These are phyloP conservation scores for Xylariaceae sp. DNA, from an alignment of 2,329 filamentous ascomycete species.

Conservation along the genomic window DNA sequence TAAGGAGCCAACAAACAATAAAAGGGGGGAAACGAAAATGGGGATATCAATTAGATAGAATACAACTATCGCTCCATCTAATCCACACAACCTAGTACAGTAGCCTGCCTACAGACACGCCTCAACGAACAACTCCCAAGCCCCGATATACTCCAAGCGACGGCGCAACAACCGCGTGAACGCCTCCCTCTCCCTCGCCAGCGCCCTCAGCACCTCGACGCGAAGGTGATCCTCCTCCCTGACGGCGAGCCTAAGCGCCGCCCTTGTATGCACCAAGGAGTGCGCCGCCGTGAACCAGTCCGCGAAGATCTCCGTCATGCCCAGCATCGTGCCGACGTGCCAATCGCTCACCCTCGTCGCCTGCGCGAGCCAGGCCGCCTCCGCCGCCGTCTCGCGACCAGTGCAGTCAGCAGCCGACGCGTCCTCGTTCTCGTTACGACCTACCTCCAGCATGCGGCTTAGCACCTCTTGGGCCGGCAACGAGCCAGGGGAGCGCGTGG, in stretches of 20 bases:
- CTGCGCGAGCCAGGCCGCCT: not conserved
- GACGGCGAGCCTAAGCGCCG: not conserved
- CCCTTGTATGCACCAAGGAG: not conserved
- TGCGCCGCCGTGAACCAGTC: not conserved
- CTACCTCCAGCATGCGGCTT: too few species aligned
- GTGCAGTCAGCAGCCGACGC: too few species aligned
- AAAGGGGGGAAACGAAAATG: too few species aligned
- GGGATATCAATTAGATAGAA: too few species aligned
- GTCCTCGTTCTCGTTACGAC: too few species aligned
- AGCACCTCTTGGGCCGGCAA: too few species aligned
- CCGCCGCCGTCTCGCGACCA: not conserved
- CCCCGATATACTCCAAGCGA: not conserved
- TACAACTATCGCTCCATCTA: too few species aligned
- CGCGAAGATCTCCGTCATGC: not conserved
- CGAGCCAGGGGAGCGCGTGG: not conserved
- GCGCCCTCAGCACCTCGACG: not conserved
- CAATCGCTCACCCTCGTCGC: not conserved
- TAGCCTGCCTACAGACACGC: not conserved
- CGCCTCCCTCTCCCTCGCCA: not conserved
- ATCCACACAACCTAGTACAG: too few species aligned
- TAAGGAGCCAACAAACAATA: too few species aligned
- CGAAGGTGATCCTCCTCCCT: not conserved
- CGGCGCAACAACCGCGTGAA: not conserved
- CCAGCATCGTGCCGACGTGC: not conserved
- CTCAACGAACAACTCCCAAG: not conserved